phyloP scores from a whole-genome alignment of 2,329 filamentous ascomycete genomes.

The Arthrobotrys sinensis region DNA sequence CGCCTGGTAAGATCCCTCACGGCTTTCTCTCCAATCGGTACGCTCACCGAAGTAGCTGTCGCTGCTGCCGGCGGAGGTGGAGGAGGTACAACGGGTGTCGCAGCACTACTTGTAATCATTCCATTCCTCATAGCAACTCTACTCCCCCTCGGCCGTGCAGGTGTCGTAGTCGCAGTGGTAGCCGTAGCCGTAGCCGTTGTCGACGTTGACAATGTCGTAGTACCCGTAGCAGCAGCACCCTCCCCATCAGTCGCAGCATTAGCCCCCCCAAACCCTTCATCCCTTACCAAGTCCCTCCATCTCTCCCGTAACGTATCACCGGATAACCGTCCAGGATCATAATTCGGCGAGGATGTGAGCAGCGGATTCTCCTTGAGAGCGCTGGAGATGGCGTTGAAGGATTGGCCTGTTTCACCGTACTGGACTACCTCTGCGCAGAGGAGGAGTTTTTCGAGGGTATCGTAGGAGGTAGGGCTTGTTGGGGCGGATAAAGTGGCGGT shows the following conservation, averaged over 20 bases:
- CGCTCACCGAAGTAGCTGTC: not conserved
- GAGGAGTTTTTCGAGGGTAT: slow-evolving; percentile 54
- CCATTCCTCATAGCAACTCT: slow-evolving; percentile 56
- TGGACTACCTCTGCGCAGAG: slow-evolving; percentile 55
- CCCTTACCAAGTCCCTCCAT: slow-evolving; percentile 54
- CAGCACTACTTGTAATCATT: slow-evolving; percentile 52
- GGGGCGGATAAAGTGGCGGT: slow-evolving; percentile 39
- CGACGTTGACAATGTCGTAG: not conserved
- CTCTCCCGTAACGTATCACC: slow-evolving; percentile 55
- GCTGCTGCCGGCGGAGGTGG: not conserved
- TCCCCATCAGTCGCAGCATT: not conserved
- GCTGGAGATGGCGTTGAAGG: slow-evolving; percentile 51
- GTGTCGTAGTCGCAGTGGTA: slow-evolving; percentile 15
- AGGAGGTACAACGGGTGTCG: slow-evolving; percentile 15
- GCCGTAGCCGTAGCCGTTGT: not conserved
- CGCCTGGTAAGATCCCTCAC: slow-evolving; percentile 52
- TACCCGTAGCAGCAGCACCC: not conserved
- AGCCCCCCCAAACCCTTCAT: slow-evolving; percentile 46
- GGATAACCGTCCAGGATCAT: slow-evolving; percentile 50
- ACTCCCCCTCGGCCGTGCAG: slow-evolving; percentile 36
- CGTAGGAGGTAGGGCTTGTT: slow-evolving; percentile 49
- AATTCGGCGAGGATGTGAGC: slow-evolving; percentile 55
- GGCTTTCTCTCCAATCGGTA: slow-evolving; percentile 56
- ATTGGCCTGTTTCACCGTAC: slow-evolving; percentile 51
- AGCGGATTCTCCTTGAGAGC: slow-evolving; percentile 56